Evolutionary conservation across 23 red algal genomes (phyloP).

Genomic region (Pyropia haitanensis): DNA sequence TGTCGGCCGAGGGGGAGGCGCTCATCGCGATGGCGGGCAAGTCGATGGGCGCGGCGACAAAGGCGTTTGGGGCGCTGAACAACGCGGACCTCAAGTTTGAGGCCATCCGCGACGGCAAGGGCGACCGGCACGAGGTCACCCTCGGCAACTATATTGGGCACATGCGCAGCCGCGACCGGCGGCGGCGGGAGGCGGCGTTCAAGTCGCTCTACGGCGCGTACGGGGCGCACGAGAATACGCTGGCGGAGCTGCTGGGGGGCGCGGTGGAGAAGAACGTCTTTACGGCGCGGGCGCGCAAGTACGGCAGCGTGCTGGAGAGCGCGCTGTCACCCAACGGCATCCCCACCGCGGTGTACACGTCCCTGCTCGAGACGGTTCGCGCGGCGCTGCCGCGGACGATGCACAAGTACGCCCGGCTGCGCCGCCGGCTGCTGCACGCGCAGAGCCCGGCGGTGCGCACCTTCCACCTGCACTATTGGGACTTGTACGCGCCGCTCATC

Average conservation of each 20-base stretch:
- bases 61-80: conserved; percentile 5
- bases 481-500: conserved; percentile 11
- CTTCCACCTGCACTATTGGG: not conserved
- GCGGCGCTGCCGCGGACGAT: not conserved
- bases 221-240: conserved; percentile 7
- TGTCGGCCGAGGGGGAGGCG: conserved; percentile 3
- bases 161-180: conserved; percentile 13
- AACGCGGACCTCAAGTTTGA: conserved; percentile 7
- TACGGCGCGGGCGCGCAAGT: not conserved
- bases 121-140: not conserved
- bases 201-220: not conserved
- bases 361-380: conserved; percentile 5
- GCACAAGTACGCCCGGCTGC: not conserved
- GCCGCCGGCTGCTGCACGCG: conserved; percentile 5
- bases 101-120: conserved; percentile 1
- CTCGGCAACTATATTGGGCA: conserved; percentile 1
- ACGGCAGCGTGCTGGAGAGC: not conserved
- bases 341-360: not conserved
- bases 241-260: conserved; percentile 4
- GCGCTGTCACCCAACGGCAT: conserved; percentile 6
- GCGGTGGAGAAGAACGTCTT: conserved; percentile 6
- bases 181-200: conserved; percentile 3
- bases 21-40: conserved; percentile 1
- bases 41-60: not conserved
- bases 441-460: too few species aligned